A percentile compares a stretch with the other conserved stretches of the same genome.
These are phyloP conservation scores for Chimonanthus salicifolius DNA, from an alignment of 164 flowering plant genomes.

Conservation along the genomic window DNA sequence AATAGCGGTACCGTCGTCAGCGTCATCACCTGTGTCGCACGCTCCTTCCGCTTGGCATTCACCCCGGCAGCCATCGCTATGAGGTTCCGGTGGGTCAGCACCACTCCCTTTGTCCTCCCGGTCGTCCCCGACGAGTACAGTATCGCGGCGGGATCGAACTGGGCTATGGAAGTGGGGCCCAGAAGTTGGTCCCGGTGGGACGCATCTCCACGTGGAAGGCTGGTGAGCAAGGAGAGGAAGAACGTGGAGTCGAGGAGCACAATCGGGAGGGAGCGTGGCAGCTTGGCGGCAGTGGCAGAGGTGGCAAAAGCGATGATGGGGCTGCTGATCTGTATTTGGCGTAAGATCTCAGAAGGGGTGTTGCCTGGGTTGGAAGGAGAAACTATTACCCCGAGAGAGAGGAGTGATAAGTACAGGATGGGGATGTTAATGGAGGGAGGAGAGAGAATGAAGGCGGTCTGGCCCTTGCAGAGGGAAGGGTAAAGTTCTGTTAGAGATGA, in stretches of 20 bases:
- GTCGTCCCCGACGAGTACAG: constrained; percentile 77
- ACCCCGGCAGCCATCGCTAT: constrained; percentile 25
- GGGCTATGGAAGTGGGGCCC: constrained; percentile 15
- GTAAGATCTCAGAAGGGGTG: constrained; percentile 44
- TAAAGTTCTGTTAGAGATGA: constrained; percentile 15
- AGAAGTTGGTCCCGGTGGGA: neutral
- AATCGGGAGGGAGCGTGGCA: constrained; percentile 23
- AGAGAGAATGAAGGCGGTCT: constrained; percentile 44
- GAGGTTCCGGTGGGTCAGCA: constrained; percentile 52
- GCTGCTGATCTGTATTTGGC: constrained; percentile 37
- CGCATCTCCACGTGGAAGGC: neutral
- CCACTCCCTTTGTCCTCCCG: constrained; percentile 56
- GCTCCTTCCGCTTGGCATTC: neutral
- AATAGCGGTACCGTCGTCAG: constrained; percentile 37
- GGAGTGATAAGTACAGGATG: constrained; percentile 51
- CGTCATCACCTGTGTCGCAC: constrained; percentile 18
- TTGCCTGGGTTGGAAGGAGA: constrained; percentile 62
- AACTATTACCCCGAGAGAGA: constrained; percentile 56
- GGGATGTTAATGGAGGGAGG: constrained; percentile 41
- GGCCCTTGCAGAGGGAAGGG: constrained; percentile 26
- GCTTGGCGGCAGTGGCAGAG: constrained; percentile 23
- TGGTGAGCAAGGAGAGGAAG: constrained; percentile 11
- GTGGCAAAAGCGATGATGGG: constrained; percentile 59
- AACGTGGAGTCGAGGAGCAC: constrained; percentile 25
- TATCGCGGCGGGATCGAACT: constrained; percentile 50